Base-by-base conservation (phyloP, 2,329 filamentous ascomycete species). In the Monilinia aucupariae region DNA sequence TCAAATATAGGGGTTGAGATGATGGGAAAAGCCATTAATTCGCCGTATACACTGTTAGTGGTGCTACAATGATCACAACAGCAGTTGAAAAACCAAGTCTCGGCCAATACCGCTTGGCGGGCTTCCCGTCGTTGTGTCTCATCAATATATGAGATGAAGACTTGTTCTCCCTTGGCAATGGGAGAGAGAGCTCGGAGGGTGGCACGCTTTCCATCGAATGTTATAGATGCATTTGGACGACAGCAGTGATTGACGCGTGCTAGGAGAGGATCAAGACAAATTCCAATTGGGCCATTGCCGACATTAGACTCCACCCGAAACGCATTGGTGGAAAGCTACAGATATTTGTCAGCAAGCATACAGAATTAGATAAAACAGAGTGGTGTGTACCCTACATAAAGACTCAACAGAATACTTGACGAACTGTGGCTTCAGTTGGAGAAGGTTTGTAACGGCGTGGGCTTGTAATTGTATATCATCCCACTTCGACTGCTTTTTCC, bases 141-240 rank as follows among this genome's bases (percentile, higher is more conserved):
- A 81, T 85, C 83, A 43, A 84, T 82, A 67, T 87, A 87, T 1
- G 83, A 85, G 41, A 87, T 84, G 63, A 81, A 79, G 61, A 87
- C 79, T 74, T 86, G 82, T 32, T 85, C 79, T 9, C 78, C 83
- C 39, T 75, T 70, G 17, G 76, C 69, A 49, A 88, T 84, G 3
- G 75, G 71, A 27, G 69, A 71, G 61, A 81, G 77, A 2, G 84
- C 81, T 45, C 80, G 77, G 17, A 88, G 72, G 3, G 80, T 73
- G 3, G 82, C 80, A 4, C 73, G 76, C 7, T 83, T 77, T 4
- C 81, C 81, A 47, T 79, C 68, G 59, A 86, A 86, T 50, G 80
- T 78, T 20, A 87, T 81, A 54, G 80, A 76, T 1, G 84, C 82
- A 66, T 85, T 87, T 4, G 85, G 85, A 2, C 80, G 71, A 66